phyloP scores from a whole-genome alignment of 2,329 filamentous ascomycete species.

The Talaromyces marneffei region DNA sequence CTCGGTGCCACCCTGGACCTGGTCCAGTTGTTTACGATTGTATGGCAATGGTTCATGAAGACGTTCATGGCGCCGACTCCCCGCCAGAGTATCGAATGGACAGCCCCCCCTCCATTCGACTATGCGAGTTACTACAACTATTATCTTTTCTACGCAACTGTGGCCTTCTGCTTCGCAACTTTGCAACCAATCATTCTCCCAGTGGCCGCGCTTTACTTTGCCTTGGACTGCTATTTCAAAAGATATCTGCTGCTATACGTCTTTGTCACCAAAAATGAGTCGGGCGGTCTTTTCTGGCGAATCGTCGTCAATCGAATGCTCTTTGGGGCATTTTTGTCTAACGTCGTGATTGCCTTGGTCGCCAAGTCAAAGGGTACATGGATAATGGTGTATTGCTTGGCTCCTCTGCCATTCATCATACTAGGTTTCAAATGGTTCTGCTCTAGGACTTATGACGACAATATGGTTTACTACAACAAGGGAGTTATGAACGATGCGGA shows the following conservation, averaged over 20 bases:
- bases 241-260: conserved; percentile 94
- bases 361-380: conserved; percentile 64
- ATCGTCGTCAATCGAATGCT: conserved; percentile 88
- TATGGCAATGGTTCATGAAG: conserved; percentile 78
- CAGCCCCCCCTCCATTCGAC: conserved; percentile 85
- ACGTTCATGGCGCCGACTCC: conserved; percentile 85
- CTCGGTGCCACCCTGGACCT: conserved; percentile 89
- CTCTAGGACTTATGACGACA: conserved; percentile 65
- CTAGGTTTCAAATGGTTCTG: conserved; percentile 84
- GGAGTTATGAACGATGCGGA: conserved; percentile 52
- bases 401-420: conserved; percentile 73
- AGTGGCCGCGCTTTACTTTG: conserved; percentile 83
- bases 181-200: conserved; percentile 83
- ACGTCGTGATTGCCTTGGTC: conserved; percentile 70
- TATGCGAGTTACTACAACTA: conserved; percentile 98
- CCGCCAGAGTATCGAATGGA: conserved; percentile 83
- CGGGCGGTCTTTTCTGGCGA: conserved; percentile 87
- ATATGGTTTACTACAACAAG: conserved; percentile 74
- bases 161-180: conserved; percentile 75
- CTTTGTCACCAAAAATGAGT: conserved; percentile 95
- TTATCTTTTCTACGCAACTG: conserved; percentile 88
- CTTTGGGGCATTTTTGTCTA: conserved; percentile 71
- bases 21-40: conserved; percentile 76
- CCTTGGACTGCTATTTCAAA: conserved; percentile 80
- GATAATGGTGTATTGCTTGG: conserved; percentile 60